Conservation (phyloP, 768 basidiomycete species). For the Amanita exitialis region DNA sequence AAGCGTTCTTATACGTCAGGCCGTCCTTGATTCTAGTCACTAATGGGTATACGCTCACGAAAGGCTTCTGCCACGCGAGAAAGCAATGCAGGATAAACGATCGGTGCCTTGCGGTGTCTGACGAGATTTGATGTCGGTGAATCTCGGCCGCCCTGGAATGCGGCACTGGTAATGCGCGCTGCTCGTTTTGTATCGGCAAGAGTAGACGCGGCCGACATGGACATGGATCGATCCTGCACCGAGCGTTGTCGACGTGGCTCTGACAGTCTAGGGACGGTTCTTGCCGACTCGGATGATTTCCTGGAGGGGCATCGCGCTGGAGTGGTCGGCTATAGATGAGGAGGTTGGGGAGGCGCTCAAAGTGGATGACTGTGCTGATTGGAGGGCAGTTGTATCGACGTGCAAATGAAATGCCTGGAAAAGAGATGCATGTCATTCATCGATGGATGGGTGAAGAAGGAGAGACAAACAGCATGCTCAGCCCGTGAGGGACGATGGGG, state of each 20-base stretch:
- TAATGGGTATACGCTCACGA: constrained; percentile 64
- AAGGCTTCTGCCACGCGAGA: constrained; percentile 94
- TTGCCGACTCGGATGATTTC: constrained; percentile 63
- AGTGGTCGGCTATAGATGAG: constrained; percentile 24
- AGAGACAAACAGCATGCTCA: constrained; percentile 8
- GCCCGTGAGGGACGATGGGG: not conserved
- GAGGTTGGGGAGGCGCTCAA: constrained; percentile 31
- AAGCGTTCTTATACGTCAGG: constrained; percentile 90
- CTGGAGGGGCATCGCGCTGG: constrained; percentile 22
- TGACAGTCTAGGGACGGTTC: constrained; percentile 43
- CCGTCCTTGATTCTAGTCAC: constrained; percentile 90
- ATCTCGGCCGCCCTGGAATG: constrained; percentile 26
- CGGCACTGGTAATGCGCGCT: constrained; percentile 23
- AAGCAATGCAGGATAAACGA: constrained; percentile 92
- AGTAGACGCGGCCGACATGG: constrained; percentile 61
- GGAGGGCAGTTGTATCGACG: constrained; percentile 42
- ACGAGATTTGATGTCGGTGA: constrained; percentile 30
- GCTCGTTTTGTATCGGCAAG: constrained; percentile 26
- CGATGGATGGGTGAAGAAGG: constrained; percentile 5
- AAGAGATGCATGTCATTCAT: constrained; percentile 1
- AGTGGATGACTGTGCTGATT: constrained; percentile 30
- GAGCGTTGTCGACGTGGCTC: constrained; percentile 49
- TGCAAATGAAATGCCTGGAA: constrained; percentile 39
- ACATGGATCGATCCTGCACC: constrained; percentile 64
- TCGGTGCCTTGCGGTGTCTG: constrained; percentile 48